These are phyloP conservation scores for Pichia inconspicua DNA, from an alignment of 1,139 yeast species.

Conservation along the genomic window DNA sequence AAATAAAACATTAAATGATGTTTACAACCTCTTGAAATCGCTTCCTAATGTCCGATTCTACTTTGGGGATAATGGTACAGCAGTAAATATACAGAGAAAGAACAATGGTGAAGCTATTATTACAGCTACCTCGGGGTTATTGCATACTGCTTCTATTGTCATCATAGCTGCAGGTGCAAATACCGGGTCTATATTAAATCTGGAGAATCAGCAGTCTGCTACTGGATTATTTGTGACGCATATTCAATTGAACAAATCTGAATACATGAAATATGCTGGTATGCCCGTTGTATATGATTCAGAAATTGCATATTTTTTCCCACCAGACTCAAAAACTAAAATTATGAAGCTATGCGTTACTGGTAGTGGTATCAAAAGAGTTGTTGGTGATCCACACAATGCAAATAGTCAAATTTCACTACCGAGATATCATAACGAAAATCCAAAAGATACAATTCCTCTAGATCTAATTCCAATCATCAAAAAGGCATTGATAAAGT, in stretches of 20 bases:
- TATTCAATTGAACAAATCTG: conserved; percentile 26
- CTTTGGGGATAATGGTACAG: conserved; percentile 28
- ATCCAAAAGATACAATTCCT: conserved; percentile 26
- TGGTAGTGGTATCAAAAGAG: conserved; percentile 20
- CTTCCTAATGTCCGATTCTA: conserved; percentile 24
- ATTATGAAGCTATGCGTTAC: conserved; percentile 35
- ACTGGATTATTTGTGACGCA: conserved; percentile 34
- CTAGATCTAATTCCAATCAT: conserved; percentile 13
- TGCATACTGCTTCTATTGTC: conserved; percentile 27
- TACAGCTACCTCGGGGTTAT: conserved; percentile 15
- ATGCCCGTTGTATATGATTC: conserved; percentile 35
- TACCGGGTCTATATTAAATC: conserved; percentile 29
- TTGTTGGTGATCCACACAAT: conserved; percentile 12
- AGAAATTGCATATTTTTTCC: conserved; percentile 43
- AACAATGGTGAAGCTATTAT: conserved; percentile 13
- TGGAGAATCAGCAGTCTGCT: conserved; percentile 31
- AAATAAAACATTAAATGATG: conserved; percentile 26
- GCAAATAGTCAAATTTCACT: conserved; percentile 23
- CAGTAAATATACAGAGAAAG: conserved; percentile 13
- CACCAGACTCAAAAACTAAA: conserved; percentile 35
- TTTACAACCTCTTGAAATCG: conserved; percentile 15
- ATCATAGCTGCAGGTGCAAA: conserved; percentile 33
- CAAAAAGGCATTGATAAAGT: conserved; percentile 23
- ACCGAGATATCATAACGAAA: conserved; percentile 31
- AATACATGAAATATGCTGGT: conserved; percentile 24